Conservation (phyloP, 345 rosid genomes). For the Populus nigra region DNA sequence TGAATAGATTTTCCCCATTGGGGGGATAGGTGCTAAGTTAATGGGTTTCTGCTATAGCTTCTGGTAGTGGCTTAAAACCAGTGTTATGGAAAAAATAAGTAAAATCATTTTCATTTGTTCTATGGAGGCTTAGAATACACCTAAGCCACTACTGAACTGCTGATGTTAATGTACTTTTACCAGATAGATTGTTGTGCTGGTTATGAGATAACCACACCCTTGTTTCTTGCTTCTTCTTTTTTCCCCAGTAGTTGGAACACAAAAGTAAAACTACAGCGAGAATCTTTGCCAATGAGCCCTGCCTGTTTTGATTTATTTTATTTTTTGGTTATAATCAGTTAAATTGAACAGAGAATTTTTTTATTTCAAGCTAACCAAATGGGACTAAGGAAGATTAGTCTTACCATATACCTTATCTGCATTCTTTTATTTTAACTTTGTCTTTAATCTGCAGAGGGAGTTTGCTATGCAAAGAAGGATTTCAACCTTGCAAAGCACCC, state of each 20-base stretch:
- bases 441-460: conserved; percentile 56
- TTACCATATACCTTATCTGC: not conserved
- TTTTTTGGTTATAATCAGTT: not conserved
- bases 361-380: not conserved
- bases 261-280: no score
- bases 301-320: not conserved
- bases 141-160: not conserved
- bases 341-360: not conserved
- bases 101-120: not conserved
- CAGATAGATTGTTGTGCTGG: not conserved
- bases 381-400: not conserved
- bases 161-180: not conserved
- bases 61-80: not conserved
- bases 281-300: not conserved
- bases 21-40: not conserved
- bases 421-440: not conserved
- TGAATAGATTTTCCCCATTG: not conserved
- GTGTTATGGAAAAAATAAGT: not conserved
- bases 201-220: not conserved
- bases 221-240: not conserved
- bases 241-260: not conserved
- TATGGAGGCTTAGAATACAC: not conserved
- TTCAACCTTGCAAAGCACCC: conserved; percentile 75
- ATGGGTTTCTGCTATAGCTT: not conserved
- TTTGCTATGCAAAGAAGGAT: conserved; percentile 71